A percentile compares a stretch with the other conserved stretches of the same genome.
phyloP scores from a whole-genome alignment of 2,329 filamentous ascomycete genomes.

The Neurospora sp. region DNA sequence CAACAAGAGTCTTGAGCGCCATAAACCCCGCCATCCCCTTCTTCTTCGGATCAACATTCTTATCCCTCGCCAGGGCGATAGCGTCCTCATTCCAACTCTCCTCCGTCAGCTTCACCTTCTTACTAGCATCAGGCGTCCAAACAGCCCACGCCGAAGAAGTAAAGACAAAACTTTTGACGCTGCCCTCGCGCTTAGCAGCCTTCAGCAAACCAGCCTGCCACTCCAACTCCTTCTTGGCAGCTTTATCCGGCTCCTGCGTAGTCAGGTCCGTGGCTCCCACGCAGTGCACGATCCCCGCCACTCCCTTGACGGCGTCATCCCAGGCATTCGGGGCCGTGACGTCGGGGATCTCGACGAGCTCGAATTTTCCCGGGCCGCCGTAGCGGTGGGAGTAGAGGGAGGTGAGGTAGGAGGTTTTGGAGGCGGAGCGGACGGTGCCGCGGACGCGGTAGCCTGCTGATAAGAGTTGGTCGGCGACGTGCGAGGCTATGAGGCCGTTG shows the following conservation, averaged over 20 bases:
- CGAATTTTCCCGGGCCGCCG: constrained; percentile 14
- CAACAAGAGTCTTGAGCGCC: too few species aligned
- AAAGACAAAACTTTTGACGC: constrained; percentile 20
- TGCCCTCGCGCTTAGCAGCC: constrained; percentile 8
- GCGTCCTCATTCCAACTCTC: constrained; percentile 25
- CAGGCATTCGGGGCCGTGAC: constrained; percentile 18
- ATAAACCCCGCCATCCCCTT: constrained; percentile 20
- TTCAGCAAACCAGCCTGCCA: constrained; percentile 11
- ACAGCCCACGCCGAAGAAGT: constrained; percentile 24
- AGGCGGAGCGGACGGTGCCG: constrained; percentile 27
- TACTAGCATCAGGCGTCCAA: constrained; percentile 19
- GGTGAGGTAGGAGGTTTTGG: constrained; percentile 21
- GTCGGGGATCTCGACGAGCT: constrained; percentile 21
- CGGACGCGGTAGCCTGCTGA: constrained; percentile 27
- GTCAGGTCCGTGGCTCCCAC: constrained; percentile 15
- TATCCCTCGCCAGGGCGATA: constrained; percentile 13
- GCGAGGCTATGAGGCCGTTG: constrained; percentile 33
- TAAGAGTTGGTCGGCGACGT: constrained; percentile 28
- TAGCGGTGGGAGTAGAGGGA: constrained; percentile 18
- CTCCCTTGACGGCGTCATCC: constrained; percentile 13
- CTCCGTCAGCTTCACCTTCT: constrained; percentile 16
- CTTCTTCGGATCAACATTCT: constrained; percentile 3
- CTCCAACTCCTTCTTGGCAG: constrained; percentile 12
- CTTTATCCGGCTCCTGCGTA: constrained; percentile 15
- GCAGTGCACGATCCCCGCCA: constrained; percentile 20